Percentiles rank a stretch among this genome's conserved stretches.
These are phyloP conservation scores for Boletus insuetus DNA, from an alignment of 768 basidiomycete species.

Conservation along the genomic window DNA sequence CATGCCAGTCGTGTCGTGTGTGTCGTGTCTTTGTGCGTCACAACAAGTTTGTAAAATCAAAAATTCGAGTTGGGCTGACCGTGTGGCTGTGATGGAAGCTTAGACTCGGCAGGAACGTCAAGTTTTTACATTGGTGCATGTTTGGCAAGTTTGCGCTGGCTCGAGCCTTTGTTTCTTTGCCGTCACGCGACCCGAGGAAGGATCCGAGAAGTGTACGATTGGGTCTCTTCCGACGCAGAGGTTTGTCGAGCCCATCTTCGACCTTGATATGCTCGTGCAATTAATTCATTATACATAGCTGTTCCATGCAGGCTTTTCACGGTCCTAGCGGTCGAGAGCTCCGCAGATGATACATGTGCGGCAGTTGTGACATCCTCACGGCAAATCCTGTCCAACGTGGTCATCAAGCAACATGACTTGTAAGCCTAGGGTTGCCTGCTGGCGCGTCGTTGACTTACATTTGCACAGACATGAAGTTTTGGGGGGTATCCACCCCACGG, in stretches of 20 bases:
- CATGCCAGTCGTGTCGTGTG: too few species aligned
- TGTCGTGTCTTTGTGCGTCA: too few species aligned
- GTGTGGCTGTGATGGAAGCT: background rate
- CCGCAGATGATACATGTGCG: slow-evolving; percentile 93
- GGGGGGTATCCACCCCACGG: slow-evolving; percentile 77
- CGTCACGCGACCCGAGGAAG: background rate
- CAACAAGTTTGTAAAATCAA: too few species aligned
- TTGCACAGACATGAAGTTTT: slow-evolving; percentile 24
- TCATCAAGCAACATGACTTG: slow-evolving; percentile 77
- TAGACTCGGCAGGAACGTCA: too few species aligned
- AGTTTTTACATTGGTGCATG: background rate
- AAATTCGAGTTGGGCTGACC: too few species aligned
- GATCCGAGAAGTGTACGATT: background rate
- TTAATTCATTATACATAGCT: background rate
- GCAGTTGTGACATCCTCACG: slow-evolving; percentile 76
- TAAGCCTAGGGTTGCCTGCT: slow-evolving; percentile 27
- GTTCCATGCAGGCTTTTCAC: slow-evolving; percentile 40
- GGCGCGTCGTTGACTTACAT: background rate
- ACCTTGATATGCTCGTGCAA: background rate
- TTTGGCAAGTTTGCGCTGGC: background rate
- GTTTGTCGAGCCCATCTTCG: background rate
- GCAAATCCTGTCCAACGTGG: slow-evolving; percentile 77
- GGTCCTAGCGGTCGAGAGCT: slow-evolving; percentile 78
- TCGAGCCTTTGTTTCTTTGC: background rate
- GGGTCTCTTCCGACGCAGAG: background rate